Evolutionary conservation across 2,329 filamentous ascomycete genomes (phyloP).

Genomic region (Teratosphaeria destructans): DNA sequence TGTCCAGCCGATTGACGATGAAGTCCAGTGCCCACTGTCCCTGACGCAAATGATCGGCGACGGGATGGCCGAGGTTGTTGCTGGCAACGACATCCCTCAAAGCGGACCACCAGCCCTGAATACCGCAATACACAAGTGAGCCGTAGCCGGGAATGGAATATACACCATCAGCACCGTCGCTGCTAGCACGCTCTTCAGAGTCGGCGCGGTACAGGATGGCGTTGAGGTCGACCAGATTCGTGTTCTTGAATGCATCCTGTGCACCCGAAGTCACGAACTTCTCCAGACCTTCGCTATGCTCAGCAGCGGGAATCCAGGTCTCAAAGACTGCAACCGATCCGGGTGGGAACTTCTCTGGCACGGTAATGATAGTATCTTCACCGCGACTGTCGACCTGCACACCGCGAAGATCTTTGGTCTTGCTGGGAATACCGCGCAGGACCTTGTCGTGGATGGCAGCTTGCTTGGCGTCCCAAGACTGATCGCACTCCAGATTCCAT

Average conservation of each 20-base stretch:
- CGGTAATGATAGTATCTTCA: conserved; percentile 66
- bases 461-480: conserved; percentile 57
- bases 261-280: conserved; percentile 76
- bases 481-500: conserved; percentile 85
- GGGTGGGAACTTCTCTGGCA: conserved; percentile 76
- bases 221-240: conserved; percentile 76
- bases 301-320: conserved; percentile 84
- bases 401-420: conserved; percentile 62
- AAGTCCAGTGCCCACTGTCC: conserved; percentile 92
- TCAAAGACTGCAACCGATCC: conserved; percentile 93
- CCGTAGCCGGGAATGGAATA: conserved; percentile 81
- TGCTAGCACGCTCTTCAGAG: conserved; percentile 73
- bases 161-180: conserved; percentile 69
- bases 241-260: conserved; percentile 62
- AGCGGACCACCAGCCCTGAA: conserved; percentile 98
- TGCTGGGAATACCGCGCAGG: conserved; percentile 74
- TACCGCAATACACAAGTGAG: conserved; percentile 79
- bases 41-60: conserved; percentile 85
- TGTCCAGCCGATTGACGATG: conserved; percentile 66
- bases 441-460: conserved; percentile 57
- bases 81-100: conserved; percentile 73
- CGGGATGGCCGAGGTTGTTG: conserved; percentile 84
- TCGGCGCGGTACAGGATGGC: conserved; percentile 86
- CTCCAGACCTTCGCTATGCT: conserved; percentile 75
- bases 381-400: conserved; percentile 62